Percentiles rank a stretch among this genome's conserved stretches.
Conservation (phyloP, 2,329 filamentous ascomycete genomes). For the Huntiella abstrusa region DNA sequence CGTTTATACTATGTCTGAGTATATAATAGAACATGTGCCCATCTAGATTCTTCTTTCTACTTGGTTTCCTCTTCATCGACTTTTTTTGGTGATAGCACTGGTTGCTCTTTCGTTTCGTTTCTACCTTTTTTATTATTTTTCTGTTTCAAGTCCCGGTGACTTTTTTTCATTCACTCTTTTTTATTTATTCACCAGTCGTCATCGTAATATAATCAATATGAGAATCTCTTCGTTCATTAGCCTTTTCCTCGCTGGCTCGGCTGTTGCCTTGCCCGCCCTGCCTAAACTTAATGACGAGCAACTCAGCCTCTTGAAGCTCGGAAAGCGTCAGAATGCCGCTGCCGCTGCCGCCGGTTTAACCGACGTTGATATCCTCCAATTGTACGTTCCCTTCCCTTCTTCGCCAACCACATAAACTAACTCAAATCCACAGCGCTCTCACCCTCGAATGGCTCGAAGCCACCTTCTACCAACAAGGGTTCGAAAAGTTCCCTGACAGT, state of each 20-base stretch:
- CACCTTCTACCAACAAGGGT: conserved; percentile 52
- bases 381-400: conserved; percentile 23
- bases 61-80: conserved; percentile 12
- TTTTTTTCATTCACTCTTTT: not conserved
- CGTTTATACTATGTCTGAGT: too few relatives aligned
- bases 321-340: conserved; percentile 31
- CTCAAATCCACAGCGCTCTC: conserved; percentile 29
- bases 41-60: conserved; percentile 15
- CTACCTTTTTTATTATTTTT: conserved; percentile 13
- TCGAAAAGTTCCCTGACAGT: conserved; percentile 42
- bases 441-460: conserved; percentile 60
- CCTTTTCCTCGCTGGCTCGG: conserved; percentile 26
- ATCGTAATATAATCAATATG: conserved; percentile 17
- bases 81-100: conserved; percentile 25
- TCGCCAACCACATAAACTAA: not conserved
- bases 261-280: conserved; percentile 27
- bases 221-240: conserved; percentile 22
- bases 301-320: conserved; percentile 26
- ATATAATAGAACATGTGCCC: conserved; percentile 12
- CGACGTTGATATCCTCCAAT: conserved; percentile 39
- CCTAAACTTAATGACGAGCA: conserved; percentile 26
- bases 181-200: conserved; percentile 13
- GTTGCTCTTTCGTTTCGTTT: conserved; percentile 20
- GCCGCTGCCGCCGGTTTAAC: conserved; percentile 27
- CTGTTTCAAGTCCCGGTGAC: not conserved